Conservation (phyloP, 768 basidiomycete species). For the Hypholoma fasciculare region DNA sequence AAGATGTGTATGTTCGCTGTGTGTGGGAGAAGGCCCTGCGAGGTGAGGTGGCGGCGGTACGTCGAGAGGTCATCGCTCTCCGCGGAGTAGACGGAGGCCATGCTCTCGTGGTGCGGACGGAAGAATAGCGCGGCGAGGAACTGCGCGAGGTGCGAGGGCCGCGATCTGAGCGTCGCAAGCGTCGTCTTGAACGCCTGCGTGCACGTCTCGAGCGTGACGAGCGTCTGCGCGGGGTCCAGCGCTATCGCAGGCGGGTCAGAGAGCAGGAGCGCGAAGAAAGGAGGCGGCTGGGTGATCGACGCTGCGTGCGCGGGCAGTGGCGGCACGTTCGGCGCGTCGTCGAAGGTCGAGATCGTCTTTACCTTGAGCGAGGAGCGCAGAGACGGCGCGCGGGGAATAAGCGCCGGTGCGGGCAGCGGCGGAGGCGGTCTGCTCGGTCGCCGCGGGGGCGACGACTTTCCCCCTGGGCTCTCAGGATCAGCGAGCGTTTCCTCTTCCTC, state of each 20-base stretch:
- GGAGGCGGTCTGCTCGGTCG: slow-evolving; percentile 34
- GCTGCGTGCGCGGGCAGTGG: slow-evolving; percentile 47
- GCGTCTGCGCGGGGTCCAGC: slow-evolving; percentile 58
- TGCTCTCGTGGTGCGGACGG: slow-evolving; percentile 31
- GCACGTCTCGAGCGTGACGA: slow-evolving; percentile 76
- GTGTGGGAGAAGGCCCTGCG: slow-evolving; percentile 51
- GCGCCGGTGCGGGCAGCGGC: slow-evolving; percentile 22
- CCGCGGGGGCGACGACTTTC: slow-evolving; percentile 25
- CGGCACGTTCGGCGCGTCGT: slow-evolving; percentile 47
- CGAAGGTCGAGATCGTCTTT: slow-evolving; percentile 31
- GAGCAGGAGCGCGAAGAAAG: slow-evolving; percentile 68
- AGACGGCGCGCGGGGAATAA: slow-evolving; percentile 15
- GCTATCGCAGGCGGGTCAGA: slow-evolving; percentile 50
- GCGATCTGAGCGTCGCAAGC: slow-evolving; percentile 63
- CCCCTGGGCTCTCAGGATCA: slow-evolving; percentile 24
- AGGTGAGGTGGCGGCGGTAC: slow-evolving; percentile 64
- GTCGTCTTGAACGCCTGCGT: slow-evolving; percentile 68
- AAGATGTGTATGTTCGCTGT: slow-evolving; percentile 66
- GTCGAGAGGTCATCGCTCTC: slow-evolving; percentile 52
- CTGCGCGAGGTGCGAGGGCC: slow-evolving; percentile 64
- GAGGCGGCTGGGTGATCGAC: slow-evolving; percentile 44
- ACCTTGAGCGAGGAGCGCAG: slow-evolving; percentile 40
- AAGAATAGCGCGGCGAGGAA: slow-evolving; percentile 50
- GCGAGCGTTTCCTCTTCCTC: slow-evolving; percentile 28
- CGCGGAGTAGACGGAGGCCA: slow-evolving; percentile 57